Conservation (phyloP, 306 rosid genomes). For the Hippophae gyantsensis region DNA sequence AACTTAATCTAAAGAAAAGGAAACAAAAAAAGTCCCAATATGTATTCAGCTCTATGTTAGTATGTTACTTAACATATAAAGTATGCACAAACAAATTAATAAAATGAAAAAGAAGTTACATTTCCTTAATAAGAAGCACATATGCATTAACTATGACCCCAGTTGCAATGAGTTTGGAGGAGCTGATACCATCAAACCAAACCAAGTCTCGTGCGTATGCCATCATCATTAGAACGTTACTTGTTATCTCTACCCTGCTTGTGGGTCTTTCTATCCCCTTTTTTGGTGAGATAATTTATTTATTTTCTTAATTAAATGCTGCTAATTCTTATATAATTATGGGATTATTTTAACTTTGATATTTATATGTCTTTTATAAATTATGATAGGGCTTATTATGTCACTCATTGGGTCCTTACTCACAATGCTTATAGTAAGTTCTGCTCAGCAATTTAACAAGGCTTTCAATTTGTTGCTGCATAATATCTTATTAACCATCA, state of each 20-base stretch:
- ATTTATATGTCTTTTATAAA: neutral
- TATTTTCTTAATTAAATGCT: too few relatives aligned
- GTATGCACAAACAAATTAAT: neutral
- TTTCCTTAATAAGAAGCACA: conserved; percentile 60
- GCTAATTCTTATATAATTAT: neutral
- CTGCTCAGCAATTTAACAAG: neutral
- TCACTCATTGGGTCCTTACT: conserved; percentile 86
- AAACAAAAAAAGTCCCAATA: too few relatives aligned
- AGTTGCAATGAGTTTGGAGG: conserved; percentile 94
- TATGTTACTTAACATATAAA: conserved; percentile 7
- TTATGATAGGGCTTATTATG: conserved; percentile 68
- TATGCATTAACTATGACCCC: conserved; percentile 96
- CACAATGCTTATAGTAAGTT: conserved; percentile 94
- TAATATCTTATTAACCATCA: neutral
- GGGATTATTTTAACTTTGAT: neutral
- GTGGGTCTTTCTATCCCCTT: conserved; percentile 80
- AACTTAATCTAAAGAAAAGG: too few relatives aligned
- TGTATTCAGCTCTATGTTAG: neutral
- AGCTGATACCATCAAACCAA: conserved; percentile 72
- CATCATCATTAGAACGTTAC: conserved; percentile 69
- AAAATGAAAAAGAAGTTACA: neutral
- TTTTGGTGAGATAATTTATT: conserved; percentile 56
- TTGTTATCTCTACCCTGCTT: conserved; percentile 68
- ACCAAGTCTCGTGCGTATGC: conserved; percentile 52
- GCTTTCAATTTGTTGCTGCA: neutral